Evolutionary conservation across 345 rosid genomes (phyloP), one percentile per base, ranked within the genome.

Genomic region (Lepidium sativum): DNA sequence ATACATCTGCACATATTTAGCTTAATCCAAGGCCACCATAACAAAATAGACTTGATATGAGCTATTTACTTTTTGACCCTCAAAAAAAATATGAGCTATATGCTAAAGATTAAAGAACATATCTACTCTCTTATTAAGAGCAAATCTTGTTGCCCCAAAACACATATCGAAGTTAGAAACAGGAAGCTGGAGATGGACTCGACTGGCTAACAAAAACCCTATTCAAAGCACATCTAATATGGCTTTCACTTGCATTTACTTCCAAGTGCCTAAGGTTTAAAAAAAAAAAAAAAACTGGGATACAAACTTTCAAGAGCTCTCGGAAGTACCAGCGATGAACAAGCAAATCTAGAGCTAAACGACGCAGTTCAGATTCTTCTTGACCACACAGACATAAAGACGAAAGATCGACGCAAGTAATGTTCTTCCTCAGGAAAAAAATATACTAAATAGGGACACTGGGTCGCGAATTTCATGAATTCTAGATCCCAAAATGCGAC

Each of bases 281-380:
- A 34, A 54, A 41, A 14, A 27, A 25, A 7, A 57, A 10, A 43
- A 10, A 21, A 59, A 42, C 25, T 15, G 6, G 13, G 18, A 31
- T 32, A 21, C 3, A 21, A 47, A 8, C 32, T 12, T 45, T 13
- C 14, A 7, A 8, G 31, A 31, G 54, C 33, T 45, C 18, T 45
- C 18, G 32, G 11, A n/a, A 27, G 9, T 7, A 27, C 6, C 39
- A 63, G 51, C 5, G 44, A 34, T 17, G 71, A 67, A 17, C 9
- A 69, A 69, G 45, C 54, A 51, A 51, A 21, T 52, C 12, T 21
- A 55, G 54, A 60, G 60, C 45, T 43, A 66, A 9, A 43, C 34
- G 27, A 67, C 29, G 21, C 62, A 62, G 63, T 63, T 63, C 56
- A 27, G 29, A 44, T 70, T 54, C 12, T 55, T 39, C 31, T 52